Conservation (phyloP, 495 filamentous ascomycete species). For the Podospora comata region DNA sequence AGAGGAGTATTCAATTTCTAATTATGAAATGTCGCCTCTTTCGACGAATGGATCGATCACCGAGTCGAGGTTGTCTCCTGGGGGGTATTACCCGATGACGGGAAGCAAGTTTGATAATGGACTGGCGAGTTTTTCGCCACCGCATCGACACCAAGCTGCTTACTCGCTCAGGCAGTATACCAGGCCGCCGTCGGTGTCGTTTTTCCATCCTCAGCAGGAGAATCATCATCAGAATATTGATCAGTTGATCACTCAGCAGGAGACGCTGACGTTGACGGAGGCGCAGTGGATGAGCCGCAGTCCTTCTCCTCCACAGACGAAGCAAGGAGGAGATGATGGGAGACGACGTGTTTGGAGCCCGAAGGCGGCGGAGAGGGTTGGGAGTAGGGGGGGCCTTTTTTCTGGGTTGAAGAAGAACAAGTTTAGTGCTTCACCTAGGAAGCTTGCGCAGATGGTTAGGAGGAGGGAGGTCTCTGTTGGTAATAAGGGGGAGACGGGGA, state of each 20-base stretch:
- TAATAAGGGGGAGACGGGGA: not conserved
- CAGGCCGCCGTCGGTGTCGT: constrained; percentile 15
- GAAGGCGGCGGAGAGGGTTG: not conserved
- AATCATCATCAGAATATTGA: not conserved
- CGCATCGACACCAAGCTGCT: constrained; percentile 5
- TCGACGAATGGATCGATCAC: constrained; percentile 29
- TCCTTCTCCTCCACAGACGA: constrained; percentile 31
- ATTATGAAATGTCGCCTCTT: constrained; percentile 34
- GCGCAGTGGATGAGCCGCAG: constrained; percentile 42
- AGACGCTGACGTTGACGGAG: constrained; percentile 31
- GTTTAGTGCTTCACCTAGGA: constrained; percentile 16
- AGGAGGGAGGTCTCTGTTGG: not conserved
- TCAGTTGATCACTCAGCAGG: constrained; percentile 7
- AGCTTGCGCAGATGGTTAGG: constrained; percentile 8
- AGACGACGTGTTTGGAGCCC: not conserved
- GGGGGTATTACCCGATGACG: constrained; percentile 35
- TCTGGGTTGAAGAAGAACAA: constrained; percentile 19
- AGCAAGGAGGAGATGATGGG: not conserved
- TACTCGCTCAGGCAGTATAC: not conserved
- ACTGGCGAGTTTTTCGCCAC: constrained; percentile 29
- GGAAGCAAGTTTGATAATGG: constrained; percentile 37
- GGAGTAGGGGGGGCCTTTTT: constrained; percentile 16
- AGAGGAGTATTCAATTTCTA: constrained; percentile 32
- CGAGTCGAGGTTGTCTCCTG: constrained; percentile 25
- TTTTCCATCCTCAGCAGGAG: constrained; percentile 12